Conservation (phyloP, 2,329 filamentous ascomycete species). For the Ophiobolus disseminans region DNA sequence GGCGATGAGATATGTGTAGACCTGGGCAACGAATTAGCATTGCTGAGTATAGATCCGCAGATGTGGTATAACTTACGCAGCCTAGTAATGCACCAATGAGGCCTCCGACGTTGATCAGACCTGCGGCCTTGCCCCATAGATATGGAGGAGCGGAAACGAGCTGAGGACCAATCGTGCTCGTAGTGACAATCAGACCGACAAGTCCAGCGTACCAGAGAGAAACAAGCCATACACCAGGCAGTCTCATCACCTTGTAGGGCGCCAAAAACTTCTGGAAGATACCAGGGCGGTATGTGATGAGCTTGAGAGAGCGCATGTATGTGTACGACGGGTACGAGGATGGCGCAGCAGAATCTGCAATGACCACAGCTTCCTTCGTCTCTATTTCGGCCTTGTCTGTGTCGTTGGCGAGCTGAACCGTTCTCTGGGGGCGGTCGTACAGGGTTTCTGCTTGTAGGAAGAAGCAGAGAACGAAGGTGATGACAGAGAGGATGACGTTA, state of each 20-base stretch:
- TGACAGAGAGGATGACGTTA: slow-evolving; percentile 46
- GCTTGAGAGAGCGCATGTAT: slow-evolving; percentile 46
- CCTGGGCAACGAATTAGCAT: not conserved
- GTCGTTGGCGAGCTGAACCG: slow-evolving; percentile 17
- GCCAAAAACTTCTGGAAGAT: slow-evolving; percentile 45
- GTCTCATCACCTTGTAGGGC: slow-evolving; percentile 47
- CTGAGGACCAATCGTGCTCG: slow-evolving; percentile 48
- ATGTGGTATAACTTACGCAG: slow-evolving; percentile 17
- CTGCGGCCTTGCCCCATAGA: slow-evolving; percentile 50
- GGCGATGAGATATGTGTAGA: slow-evolving; percentile 47
- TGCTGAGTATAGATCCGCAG: not conserved
- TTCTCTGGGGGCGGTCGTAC: slow-evolving; percentile 41
- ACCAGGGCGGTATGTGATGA: slow-evolving; percentile 45
- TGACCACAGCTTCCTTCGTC: slow-evolving; percentile 23
- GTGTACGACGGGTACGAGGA: slow-evolving; percentile 38
- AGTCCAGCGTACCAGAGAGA: slow-evolving; percentile 53
- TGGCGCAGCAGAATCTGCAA: slow-evolving; percentile 11
- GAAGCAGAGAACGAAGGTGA: slow-evolving; percentile 42
- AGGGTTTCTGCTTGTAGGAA: slow-evolving; percentile 52
- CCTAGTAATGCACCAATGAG: slow-evolving; percentile 48
- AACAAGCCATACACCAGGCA: slow-evolving; percentile 53
- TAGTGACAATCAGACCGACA: slow-evolving; percentile 50
- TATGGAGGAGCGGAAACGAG: slow-evolving; percentile 50
- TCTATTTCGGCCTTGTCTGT: slow-evolving; percentile 21
- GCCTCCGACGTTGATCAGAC: slow-evolving; percentile 50